Base-by-base conservation (phyloP, 352 stramenopile species). In the Phytophthora ohioensis region DNA sequence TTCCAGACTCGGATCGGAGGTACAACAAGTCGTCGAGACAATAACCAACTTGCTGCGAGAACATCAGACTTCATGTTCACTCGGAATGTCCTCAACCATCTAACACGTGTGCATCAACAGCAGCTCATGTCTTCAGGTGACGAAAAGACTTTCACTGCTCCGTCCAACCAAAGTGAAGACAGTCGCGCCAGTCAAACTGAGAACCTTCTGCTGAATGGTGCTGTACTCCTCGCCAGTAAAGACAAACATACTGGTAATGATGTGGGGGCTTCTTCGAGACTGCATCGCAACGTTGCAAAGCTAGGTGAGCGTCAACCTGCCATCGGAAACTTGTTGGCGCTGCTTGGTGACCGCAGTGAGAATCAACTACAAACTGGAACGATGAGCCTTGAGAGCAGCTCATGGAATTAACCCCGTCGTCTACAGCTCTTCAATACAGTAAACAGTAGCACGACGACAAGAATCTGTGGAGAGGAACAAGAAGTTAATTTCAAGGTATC, bases 291-390 rank as follows among this genome's bases (percentile, higher is more conserved):
- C 9, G 58, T 87, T 15, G 73, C 63, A 38, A 60, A 62, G 17
- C 31, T 73, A n/a, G 75, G 74, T 30, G 38, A 80, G 8, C 55
- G 64, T 11, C 78, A 85, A 12, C 73, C 81, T 41, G 51, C 66
- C 0, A 56, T 86, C 13, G 73, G 67, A 9, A 81, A 80, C 39
- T 7, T 86, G 27, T 57, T 88, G 36, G 51, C 55, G 32, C 31
- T 73, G 8, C 46, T 77, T 42, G 64, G 69, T 3, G 58, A 70
- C 49, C 31, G 39, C 9, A 52, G 12, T 32, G 45, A 73, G 12
- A 73, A 39, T 15, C 35, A 10, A 35, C 21, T 8, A 4, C 15
- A 51, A 59, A 45, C 35, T 0, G 66, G 27, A 42, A 9, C 4
- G 11, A 11, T 38, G 17, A 62, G 41, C 34, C 39, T 65, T 3